phyloP scores from a whole-genome alignment of 1,284 basidiomycete species.

The Phellopilus nigrolimitatus region DNA sequence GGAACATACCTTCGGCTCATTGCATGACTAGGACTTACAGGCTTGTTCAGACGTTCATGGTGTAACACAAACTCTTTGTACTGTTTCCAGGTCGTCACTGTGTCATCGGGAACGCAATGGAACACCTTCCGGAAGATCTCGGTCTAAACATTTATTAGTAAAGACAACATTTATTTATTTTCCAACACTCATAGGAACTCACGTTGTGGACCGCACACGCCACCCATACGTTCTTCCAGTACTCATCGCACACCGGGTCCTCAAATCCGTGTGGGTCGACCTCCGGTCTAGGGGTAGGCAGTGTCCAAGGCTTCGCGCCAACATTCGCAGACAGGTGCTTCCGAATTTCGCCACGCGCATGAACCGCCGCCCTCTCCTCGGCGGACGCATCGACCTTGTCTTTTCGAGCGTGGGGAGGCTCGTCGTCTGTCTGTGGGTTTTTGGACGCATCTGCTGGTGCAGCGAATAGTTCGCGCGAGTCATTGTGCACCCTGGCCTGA shows the following conservation, averaged over 20 bases:
- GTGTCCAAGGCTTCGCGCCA: constrained; percentile 50
- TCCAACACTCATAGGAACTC: constrained; percentile 30
- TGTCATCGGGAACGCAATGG: constrained; percentile 86
- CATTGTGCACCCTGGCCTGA: constrained; percentile 38
- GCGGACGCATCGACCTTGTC: constrained; percentile 44
- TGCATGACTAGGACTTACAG: constrained; percentile 36
- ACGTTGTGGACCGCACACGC: constrained; percentile 83
- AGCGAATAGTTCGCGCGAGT: constrained; percentile 37
- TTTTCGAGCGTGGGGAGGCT: constrained; percentile 40
- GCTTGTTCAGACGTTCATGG: constrained; percentile 71
- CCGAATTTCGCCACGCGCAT: constrained; percentile 46
- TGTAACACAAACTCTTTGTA: constrained; percentile 82
- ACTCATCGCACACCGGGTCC: constrained; percentile 80
- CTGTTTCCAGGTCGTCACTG: constrained; percentile 90
- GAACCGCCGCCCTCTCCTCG: constrained; percentile 47
- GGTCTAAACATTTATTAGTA: constrained; percentile 52
- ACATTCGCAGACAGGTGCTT: constrained; percentile 53
- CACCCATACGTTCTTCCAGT: constrained; percentile 89
- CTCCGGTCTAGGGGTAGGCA: constrained; percentile 63
- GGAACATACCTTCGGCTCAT: constrained; percentile 10
- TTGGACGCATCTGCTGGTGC: constrained; percentile 52
- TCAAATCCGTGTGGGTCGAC: constrained; percentile 78
- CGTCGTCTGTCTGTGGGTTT: constrained; percentile 39
- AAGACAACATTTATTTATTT: no score
- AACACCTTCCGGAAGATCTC: constrained; percentile 94